These are phyloP conservation scores for Nectriaceae sp. DNA, from an alignment of 2,329 filamentous ascomycete genomes.

Conservation along the genomic window DNA sequence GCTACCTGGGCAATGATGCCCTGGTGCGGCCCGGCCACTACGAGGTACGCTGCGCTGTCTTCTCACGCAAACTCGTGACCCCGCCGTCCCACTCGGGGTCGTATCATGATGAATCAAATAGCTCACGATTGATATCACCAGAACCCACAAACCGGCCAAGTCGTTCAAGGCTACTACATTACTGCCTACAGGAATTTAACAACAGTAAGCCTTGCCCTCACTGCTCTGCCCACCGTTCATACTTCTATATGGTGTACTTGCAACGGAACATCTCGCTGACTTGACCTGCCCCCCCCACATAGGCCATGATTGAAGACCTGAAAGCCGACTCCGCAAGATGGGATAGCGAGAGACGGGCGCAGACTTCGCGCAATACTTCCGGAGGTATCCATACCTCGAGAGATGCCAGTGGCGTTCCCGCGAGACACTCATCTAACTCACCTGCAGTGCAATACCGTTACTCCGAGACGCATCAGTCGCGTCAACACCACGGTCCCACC, in stretches of 20 bases:
- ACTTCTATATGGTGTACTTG: no score
- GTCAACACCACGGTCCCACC: conserved; percentile 51
- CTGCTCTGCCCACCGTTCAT: no score
- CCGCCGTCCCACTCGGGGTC: not conserved
- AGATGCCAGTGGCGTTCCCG: conserved; percentile 48
- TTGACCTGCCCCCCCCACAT: conserved; percentile 3
- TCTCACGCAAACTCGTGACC: not conserved
- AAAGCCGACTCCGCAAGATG: conserved; percentile 64
- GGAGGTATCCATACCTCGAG: conserved; percentile 61
- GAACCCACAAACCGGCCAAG: conserved; percentile 59
- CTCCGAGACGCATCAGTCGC: conserved; percentile 52
- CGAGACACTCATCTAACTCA: conserved; percentile 59
- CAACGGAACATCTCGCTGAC: no score
- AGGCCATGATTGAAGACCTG: conserved; percentile 66
- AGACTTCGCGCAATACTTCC: conserved; percentile 50
- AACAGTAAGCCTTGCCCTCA: conserved; percentile 57
- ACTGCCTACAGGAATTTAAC: conserved; percentile 79
- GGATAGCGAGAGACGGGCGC: conserved; percentile 61
- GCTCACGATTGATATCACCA: conserved; percentile 31
- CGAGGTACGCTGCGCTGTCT: conserved; percentile 53
- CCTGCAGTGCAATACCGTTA: conserved; percentile 59
- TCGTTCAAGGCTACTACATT: conserved; percentile 73
- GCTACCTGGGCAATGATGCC: conserved; percentile 81
- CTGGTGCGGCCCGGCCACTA: conserved; percentile 74
- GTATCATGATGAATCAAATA: conserved; percentile 18